phyloP scores from a whole-genome alignment of 1,284 basidiomycete species.

The Exsudoporus floridanus region DNA sequence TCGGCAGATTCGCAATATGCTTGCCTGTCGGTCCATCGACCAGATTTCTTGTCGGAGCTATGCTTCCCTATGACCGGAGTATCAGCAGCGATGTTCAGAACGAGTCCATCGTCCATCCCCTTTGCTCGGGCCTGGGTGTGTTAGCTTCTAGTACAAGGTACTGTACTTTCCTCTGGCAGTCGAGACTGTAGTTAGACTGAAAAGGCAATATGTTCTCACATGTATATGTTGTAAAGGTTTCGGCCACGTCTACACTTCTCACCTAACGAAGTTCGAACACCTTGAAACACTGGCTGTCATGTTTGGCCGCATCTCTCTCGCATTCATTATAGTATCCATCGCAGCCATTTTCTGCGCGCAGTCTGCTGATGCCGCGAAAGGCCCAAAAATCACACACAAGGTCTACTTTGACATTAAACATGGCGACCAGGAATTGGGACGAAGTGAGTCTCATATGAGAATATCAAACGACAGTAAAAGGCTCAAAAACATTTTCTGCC shows the following conservation, averaged over 20 bases:
- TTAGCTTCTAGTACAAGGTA: not conserved
- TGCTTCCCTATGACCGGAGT: constrained; percentile 30
- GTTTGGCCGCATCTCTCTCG: constrained; percentile 61
- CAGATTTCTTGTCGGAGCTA: constrained; percentile 56
- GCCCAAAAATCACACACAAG: constrained; percentile 85
- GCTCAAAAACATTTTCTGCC: constrained; percentile 7
- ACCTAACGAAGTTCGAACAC: not conserved
- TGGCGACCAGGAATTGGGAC: constrained; percentile 79
- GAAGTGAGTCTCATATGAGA: constrained; percentile 53
- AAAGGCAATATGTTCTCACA: constrained; percentile 31
- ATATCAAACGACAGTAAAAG: constrained; percentile 2
- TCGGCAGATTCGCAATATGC: constrained; percentile 19
- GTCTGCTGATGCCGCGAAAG: constrained; percentile 71
- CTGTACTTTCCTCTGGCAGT: too few relatives aligned
- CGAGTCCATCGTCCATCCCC: constrained; percentile 65
- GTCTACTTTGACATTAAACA: constrained; percentile 94
- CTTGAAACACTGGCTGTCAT: constrained; percentile 34
- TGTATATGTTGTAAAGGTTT: not conserved
- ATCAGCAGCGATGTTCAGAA: constrained; percentile 64
- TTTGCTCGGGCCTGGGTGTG: not conserved
- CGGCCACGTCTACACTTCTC: constrained; percentile 27
- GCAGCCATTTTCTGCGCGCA: constrained; percentile 68
- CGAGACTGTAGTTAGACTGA: not conserved
- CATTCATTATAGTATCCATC: constrained; percentile 62
- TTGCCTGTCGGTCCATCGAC: constrained; percentile 84